Evolutionary conservation across 768 basidiomycete species (phyloP), one percentile per base, ranked within the genome.

Genomic region (Hemileccinum rubropunctum): DNA sequence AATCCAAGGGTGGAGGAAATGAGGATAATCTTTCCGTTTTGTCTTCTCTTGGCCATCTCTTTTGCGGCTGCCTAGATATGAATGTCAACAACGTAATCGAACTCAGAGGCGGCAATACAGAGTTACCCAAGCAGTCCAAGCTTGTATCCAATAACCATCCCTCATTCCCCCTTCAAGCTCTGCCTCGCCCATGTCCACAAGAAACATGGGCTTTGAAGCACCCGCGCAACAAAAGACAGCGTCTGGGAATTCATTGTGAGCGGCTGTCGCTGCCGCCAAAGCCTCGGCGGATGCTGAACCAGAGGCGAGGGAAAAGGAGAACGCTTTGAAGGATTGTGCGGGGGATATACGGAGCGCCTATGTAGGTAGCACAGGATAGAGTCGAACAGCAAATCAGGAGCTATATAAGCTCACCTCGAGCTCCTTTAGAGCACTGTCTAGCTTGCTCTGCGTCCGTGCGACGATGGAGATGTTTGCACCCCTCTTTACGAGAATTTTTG

Each of bases 401-500:
- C 28, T 30, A 30, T 9, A 9, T 9, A 28, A 9, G 11, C 79
- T 30, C 47, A 88, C 91, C 76, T 93, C 83, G 21, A 95, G 65
- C 38, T 77, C 70, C 26, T 66, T 70, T 20, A 88, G 60, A 0
- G 91, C 88, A 14, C 68, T 71, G 47, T 81, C 76, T 12, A 94
- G 69, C 51, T 79, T 82, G 39, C 72, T 73, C 58, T 86, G 75
- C 45, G 86, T 82, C 11, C 91, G 76, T 7, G 91, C 92, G 10
- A 95, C 86, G 51, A 95, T 91, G 8, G 88, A 90, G 4, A 95
- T 84, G 54, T 91, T 77, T 0, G 92, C 91, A 0, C 94, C 93
- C 50, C 73, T 74, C 52, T 73, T 70, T 13, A 80, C 78, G 3
- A 95, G 75, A 14, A 85, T 70, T 26, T 77, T 73, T 1, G 91